Base-by-base conservation (phyloP, 2,329 filamentous ascomycete species). In the Pseudogymnoascus sp. region DNA sequence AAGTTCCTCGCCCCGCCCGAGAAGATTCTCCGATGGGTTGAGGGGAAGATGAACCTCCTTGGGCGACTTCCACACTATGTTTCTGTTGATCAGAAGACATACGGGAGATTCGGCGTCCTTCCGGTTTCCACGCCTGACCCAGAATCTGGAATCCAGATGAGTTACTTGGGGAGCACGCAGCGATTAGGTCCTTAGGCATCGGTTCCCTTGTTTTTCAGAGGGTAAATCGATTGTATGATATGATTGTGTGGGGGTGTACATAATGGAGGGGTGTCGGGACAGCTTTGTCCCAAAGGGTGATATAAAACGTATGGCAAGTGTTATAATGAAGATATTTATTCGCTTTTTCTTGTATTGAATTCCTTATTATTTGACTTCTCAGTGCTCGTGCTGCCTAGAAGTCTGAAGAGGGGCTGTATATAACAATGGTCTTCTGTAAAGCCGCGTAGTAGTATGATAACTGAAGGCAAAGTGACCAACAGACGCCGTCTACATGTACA, bases 1-100 rank as follows among this genome's bases (percentile, higher is more conserved):
- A 93, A 92, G 75, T 89, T 96, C 72, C 82, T 98, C 43, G 90
- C 92, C 14, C 95, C 95, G 21, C 93, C 92, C 1, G 95, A 98
- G 77, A 90, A 89, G 83, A 84, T 89, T 28, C 80, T 98, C 64
- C 84, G 92, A 68, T 98, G 90, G 87, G 83, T 97, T 63, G 95
- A 99, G 77, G 85, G 85, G 16, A 96, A 93, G 74, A 79, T 98
- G 65, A 95, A 96, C 72, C 81, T 98, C 8, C 81, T 96, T 21
- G 90, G 87, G 19, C 83, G 92, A 65, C 78, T 98, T 25, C 93
- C 93, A 51, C 91, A 96, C 77, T 98, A 96, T 72, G 89, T 98
- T 60, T 96, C 90, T 64, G 88, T 97, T 14, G 93, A 98, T 73
- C 93, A 96, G 77, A 97, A 96, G 81, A 96, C 91, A 5, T 96